Evolutionary conservation across 495 filamentous ascomycete genomes (phyloP).

Genomic region (Aspergillus sparsus): DNA sequence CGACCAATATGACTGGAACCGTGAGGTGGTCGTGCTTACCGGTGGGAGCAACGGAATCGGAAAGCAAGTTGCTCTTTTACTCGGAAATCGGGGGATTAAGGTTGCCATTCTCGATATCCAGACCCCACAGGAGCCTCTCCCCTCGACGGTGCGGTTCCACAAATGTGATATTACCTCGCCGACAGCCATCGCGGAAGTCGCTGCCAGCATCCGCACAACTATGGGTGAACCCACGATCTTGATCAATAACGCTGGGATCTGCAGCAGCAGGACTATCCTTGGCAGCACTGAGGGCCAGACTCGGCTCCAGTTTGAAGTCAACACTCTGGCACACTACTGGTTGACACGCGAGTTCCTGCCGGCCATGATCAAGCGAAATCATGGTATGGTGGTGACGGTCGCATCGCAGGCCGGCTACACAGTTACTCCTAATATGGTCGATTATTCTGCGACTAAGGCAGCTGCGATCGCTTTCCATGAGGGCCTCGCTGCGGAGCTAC

Average conservation of each 20-base stretch:
- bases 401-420: constrained; percentile 63
- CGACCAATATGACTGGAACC: constrained; percentile 66
- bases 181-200: constrained; percentile 47
- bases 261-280: constrained; percentile 61
- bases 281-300: constrained; percentile 55
- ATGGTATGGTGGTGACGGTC: constrained; percentile 75
- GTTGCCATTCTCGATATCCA: constrained; percentile 73
- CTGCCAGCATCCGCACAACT: constrained; percentile 49
- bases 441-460: constrained; percentile 69
- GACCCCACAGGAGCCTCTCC: constrained; percentile 54
- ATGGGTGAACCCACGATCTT: constrained; percentile 68
- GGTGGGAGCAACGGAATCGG: constrained; percentile 73
- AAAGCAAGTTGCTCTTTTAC: constrained; percentile 56
- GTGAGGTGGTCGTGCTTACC: constrained; percentile 70
- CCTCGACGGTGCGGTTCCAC: constrained; percentile 59
- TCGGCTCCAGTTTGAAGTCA: constrained; percentile 69
- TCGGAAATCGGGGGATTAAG: constrained; percentile 59
- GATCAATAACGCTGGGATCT: constrained; percentile 75
- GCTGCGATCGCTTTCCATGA: constrained; percentile 69
- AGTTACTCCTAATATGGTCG: constrained; percentile 63
- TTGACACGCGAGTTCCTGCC: constrained; percentile 68
- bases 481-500: constrained; percentile 63
- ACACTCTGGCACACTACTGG: constrained; percentile 68
- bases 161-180: constrained; percentile 64
- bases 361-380: constrained; percentile 59